phyloP scores from a whole-genome alignment of 129 eudicot genomes.

The Heracleum sosnowskyi region DNA sequence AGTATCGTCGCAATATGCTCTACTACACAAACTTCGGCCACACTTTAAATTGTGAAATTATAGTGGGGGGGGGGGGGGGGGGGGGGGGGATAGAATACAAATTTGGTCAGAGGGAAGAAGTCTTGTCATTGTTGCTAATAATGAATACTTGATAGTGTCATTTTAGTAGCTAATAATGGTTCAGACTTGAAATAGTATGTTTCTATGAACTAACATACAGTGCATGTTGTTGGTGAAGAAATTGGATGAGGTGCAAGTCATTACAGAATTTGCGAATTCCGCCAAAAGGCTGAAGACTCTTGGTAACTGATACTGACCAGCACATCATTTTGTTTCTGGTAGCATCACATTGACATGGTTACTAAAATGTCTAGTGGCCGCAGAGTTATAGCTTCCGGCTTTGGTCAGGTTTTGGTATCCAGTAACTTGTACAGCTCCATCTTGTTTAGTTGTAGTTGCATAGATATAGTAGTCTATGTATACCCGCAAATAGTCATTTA shows the following conservation, averaged over 20 bases:
- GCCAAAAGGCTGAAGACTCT: constrained; percentile 79
- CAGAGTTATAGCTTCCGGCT: not conserved
- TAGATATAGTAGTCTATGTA: not conserved
- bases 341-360: constrained; percentile 31
- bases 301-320: constrained; percentile 39
- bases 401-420: not conserved
- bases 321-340: constrained; percentile 24
- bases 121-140: not conserved
- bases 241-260: constrained; percentile 88
- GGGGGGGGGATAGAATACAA: no score
- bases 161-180: not conserved
- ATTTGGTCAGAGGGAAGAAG: not conserved
- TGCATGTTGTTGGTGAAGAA: constrained; percentile 37
- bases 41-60: not conserved
- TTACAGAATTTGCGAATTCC: constrained; percentile 70
- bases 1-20: not conserved
- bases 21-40: not conserved
- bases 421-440: not conserved
- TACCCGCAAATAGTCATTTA: not conserved
- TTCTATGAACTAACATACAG: constrained; percentile 13
- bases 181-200: not conserved
- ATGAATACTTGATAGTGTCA: not conserved
- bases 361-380: not conserved
- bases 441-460: not conserved
- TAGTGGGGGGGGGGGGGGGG: no score